Evolutionary conservation across 352 stramenopile species (phyloP), one percentile per base, ranked within the genome.

Genomic region (Blastocystis sp.): DNA sequence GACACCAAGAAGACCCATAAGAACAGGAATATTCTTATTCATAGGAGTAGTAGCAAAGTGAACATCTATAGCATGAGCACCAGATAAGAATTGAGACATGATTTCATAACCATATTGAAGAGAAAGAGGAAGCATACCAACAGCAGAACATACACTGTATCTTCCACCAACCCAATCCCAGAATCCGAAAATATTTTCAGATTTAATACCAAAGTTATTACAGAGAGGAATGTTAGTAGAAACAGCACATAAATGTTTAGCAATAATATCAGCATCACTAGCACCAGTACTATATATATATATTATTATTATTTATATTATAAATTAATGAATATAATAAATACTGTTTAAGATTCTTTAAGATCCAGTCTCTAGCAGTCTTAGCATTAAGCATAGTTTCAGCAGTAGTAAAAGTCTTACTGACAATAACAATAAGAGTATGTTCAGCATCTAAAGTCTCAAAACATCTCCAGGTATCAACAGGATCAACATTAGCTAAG

Each of bases 321-420:
- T 11, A 6, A 25, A 11, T 33, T 24, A n/a, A 52, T 2, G 4
- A 33, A 5, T 81, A 35, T 21, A 3, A 34, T n/a, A 32, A 81
- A 47, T 84, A 11, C 9, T 34, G 54, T 42, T 23, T 16, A 2
- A 62, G 35, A 2, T 34, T 83, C 13, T 88, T 72, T 18, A 94
- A 70, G 25, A 98, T 73, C 86, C 88, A 98, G 66, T 87, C 79
- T 65, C 84, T 82, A 41, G 94, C 73, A 32, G 84, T 94, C 49
- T 82, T 76, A 21, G 88, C 88, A 70, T 96, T 98, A 19, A 94
- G 78, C 88, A 96, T 96, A 27, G 89, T 98, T 75, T 96, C 91
- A 13, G 88, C 84, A 4, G 88, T 96, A 9, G 87, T 96, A 70
- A 96, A 96, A 1, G 85, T 95, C 74, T 96, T 97, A 64, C 79